phyloP scores from a whole-genome alignment of 78 protist species.

The Planoprotostelium fungivorum region DNA sequence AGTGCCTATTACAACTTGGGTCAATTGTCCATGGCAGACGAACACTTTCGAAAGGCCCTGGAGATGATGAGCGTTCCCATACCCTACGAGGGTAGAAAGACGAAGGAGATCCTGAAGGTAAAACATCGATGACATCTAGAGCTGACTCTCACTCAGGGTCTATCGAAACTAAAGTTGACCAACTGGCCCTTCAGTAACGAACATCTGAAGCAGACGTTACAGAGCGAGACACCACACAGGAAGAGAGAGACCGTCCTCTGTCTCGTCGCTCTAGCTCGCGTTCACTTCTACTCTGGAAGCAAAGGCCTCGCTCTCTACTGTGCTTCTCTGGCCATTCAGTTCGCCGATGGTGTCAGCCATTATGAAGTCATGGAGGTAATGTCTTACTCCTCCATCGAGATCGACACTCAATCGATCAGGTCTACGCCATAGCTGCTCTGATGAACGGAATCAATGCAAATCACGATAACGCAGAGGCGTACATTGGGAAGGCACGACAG shows the following conservation, averaged over 20 bases:
- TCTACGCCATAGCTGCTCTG: background rate
- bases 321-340: background rate
- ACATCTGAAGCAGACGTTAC: background rate
- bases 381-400: background rate
- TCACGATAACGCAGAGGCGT: background rate
- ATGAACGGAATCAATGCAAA: background rate
- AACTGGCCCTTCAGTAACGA: background rate
- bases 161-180: background rate
- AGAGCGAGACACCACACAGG: background rate
- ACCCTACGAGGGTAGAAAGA: background rate
- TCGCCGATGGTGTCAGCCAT: background rate
- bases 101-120: background rate
- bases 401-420: background rate
- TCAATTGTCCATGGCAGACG: background rate
- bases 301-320: background rate
- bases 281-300: background rate
- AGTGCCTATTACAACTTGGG: background rate
- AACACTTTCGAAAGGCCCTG: background rate
- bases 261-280: background rate
- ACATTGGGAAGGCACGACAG: background rate
- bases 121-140: background rate
- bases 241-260: background rate
- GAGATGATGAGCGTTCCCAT: background rate
- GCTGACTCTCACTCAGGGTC: background rate
- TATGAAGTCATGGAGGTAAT: background rate